A percentile compares a stretch with the other conserved stretches of the same genome.
phyloP scores from a whole-genome alignment of 1,139 yeast species.

The Hyphopichia wangnamkhiaoensis region DNA sequence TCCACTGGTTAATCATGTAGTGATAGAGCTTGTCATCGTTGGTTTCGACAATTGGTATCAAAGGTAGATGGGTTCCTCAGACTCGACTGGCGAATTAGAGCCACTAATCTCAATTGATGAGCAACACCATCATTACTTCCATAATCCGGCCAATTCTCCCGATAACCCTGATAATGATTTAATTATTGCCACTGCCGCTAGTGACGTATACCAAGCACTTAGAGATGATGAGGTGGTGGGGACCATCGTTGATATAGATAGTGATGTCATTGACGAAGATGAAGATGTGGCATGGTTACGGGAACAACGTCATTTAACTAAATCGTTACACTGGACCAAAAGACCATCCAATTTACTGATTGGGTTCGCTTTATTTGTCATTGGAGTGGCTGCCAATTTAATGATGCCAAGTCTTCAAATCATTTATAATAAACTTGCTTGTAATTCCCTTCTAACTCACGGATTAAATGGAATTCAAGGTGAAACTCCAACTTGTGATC shows the following conservation, averaged over 20 bases:
- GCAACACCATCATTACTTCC: background rate
- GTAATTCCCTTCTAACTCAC: constrained; percentile 36
- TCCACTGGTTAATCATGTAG: too few relatives aligned
- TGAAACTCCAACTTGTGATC: constrained; percentile 25
- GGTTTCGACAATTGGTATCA: too few relatives aligned
- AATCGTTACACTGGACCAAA: constrained; percentile 32
- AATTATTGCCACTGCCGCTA: constrained; percentile 23
- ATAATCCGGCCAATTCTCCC: background rate
- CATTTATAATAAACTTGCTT: constrained; percentile 33
- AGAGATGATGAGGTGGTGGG: constrained; percentile 26
- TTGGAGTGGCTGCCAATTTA: constrained; percentile 23
- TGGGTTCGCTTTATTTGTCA: constrained; percentile 24
- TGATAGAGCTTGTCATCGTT: too few relatives aligned
- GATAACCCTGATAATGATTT: constrained; percentile 6
- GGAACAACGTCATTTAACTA: constrained; percentile 35
- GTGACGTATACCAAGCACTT: constrained; percentile 21
- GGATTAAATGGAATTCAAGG: constrained; percentile 11
- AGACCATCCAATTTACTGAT: constrained; percentile 36
- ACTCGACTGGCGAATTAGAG: background rate
- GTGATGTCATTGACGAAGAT: too few relatives aligned
- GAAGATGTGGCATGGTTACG: constrained; percentile 42
- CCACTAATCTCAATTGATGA: constrained; percentile 1
- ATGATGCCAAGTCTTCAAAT: constrained; percentile 27
- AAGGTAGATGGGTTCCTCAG: too few relatives aligned
- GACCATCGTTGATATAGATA: too few relatives aligned